These are phyloP conservation scores for Oryza meridionalis DNA, from an alignment of 176 grass and related monocot genomes.

Conservation along the genomic window DNA sequence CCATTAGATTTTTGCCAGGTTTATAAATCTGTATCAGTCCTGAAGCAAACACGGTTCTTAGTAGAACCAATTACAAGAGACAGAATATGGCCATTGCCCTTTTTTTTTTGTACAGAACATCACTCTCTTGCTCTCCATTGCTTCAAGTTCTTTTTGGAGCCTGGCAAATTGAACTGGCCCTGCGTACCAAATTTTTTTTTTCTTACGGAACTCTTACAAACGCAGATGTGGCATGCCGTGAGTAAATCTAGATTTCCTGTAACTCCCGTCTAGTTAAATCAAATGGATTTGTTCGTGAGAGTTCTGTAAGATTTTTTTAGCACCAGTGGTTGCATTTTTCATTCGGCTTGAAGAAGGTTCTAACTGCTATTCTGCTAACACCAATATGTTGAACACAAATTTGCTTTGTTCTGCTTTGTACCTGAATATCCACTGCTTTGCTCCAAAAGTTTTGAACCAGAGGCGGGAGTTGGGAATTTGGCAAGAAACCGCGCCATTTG, in stretches of 20 bases:
- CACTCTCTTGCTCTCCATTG: neutral
- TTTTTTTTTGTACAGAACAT: slow-evolving; percentile 2
- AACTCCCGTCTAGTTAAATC: too few relatives aligned
- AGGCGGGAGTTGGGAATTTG: neutral
- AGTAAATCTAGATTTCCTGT: too few relatives aligned
- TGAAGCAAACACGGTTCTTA: neutral
- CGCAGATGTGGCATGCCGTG: too few relatives aligned
- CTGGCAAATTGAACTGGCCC: neutral
- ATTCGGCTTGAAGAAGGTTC: neutral
- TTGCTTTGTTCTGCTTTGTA: neutral
- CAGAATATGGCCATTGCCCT: slow-evolving; percentile 1
- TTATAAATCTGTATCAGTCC: neutral
- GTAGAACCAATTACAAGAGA: slow-evolving; percentile 14
- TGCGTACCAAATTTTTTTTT: too few relatives aligned
- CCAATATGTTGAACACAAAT: neutral
- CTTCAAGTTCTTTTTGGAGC: neutral
- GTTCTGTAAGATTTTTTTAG: too few relatives aligned
- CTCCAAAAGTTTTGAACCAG: slow-evolving; percentile 17
- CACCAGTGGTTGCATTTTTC: neutral
- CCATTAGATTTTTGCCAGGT: neutral
- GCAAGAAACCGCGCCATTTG: slow-evolving; percentile 1
- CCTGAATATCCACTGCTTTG: neutral
- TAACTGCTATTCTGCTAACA: neutral
- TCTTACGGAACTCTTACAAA: too few relatives aligned
- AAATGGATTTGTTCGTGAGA: too few relatives aligned